Base-by-base conservation (phyloP, 257 asterid species). In the Euphrasia confusa region DNA sequence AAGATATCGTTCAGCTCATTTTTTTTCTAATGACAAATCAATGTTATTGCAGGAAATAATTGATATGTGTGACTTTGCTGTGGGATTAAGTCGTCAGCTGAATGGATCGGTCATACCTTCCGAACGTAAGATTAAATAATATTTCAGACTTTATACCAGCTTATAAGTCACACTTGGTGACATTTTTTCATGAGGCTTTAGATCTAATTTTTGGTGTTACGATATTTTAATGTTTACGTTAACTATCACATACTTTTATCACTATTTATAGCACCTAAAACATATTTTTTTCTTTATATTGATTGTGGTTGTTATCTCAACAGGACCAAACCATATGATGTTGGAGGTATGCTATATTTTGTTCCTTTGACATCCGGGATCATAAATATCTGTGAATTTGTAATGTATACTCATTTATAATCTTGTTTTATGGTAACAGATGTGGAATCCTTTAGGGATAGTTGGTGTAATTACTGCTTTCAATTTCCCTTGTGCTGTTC, bases 41-140 rank as follows among this genome's bases (percentile, higher is more conserved):
- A 58, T 70, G 14, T 55, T 67, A 56, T 73, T 75, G 71, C 94
- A 93, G 99, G 99, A 93, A 75, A 81, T 93, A 64, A 85, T 93
- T 59, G 99, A 93, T 75, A 93, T 93, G 99, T 93, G 99, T 49
- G 99, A 93, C 81, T 93, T 84, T 77, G 94, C 95, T 61, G 99
- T 93, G 82, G 99, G 99, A 72, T 79, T 93, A 74, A 93, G 99
- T 71, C 95, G 99, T 48, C 99, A 93, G 80, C 86, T 93, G 69
- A 93, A 93, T 75, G 99, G 99, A 63, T 87, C 95, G 1, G 74
- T 93, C 67, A 93, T 93, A 72, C 97, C 99, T 66, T 93, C 99
- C 61, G 99, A 93, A 82, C 86, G 99, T 93, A 82, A 83, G 97
- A 67, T 54, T 63, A 45, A 44, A 54, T 54, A 48, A 39, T 13